Evolutionary conservation across 139 green algal species (phyloP).

Genomic region (Tetradesmus lagerheimii): DNA sequence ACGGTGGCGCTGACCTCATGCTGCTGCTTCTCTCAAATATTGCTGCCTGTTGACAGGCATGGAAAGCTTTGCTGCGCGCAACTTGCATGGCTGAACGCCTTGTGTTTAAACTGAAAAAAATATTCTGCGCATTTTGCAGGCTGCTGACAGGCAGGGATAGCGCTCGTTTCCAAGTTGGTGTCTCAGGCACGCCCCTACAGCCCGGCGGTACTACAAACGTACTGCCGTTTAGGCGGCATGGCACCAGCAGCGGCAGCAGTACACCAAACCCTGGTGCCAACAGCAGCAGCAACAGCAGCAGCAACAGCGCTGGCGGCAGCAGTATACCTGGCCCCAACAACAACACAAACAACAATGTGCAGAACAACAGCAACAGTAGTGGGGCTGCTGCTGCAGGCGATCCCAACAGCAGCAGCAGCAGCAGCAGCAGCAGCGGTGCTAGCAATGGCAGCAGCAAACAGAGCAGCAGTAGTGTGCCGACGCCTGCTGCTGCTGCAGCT

Average conservation of each 20-base stretch:
- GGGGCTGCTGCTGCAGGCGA: neutral
- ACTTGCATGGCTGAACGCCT: no score
- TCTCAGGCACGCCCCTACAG: neutral
- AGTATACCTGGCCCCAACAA: neutral
- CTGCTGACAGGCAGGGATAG: neutral
- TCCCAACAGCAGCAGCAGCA: constrained; percentile 15
- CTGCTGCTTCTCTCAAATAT: no score
- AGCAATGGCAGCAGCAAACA: constrained; percentile 20
- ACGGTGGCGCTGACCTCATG: neutral
- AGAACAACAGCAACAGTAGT: constrained; percentile 28
- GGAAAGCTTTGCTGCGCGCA: no score
- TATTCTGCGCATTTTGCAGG: no score
- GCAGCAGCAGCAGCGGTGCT: neutral
- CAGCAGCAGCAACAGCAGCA: constrained; percentile 27
- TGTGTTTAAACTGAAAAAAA: no score
- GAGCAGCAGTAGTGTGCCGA: neutral
- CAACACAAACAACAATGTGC: neutral
- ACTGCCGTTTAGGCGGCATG: neutral
- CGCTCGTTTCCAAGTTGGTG: neutral
- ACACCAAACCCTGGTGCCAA: neutral
- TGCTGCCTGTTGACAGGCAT: no score
- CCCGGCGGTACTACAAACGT: neutral
- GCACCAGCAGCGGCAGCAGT: constrained; percentile 21
- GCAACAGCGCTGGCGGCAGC: neutral
- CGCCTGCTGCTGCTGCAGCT: constrained; percentile 21